phyloP scores from a whole-genome alignment of 306 rosid species.

The Ochetophila trinervis region DNA sequence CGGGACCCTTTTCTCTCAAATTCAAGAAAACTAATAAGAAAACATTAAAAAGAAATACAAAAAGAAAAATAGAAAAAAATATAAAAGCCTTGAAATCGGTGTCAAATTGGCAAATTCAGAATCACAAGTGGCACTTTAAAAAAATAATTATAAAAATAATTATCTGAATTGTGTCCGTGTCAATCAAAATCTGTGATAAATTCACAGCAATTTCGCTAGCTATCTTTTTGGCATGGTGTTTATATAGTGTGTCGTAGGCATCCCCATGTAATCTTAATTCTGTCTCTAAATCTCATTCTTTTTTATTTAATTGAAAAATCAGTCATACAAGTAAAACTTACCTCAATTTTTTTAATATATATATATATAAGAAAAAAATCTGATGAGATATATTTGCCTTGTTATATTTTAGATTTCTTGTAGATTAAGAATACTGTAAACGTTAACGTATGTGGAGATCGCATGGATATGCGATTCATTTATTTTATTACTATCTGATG shows the following conservation, averaged over 20 bases:
- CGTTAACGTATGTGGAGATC: no score
- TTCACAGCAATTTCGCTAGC: conserved; percentile 4
- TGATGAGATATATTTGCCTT: conserved; percentile 4
- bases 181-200: conserved; percentile 13
- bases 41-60: background rate
- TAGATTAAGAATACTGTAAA: background rate
- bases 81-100: background rate
- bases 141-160: background rate
- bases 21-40: no score
- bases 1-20: background rate
- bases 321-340: conserved; percentile 7
- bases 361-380: background rate
- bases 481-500: no score
- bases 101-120: conserved; percentile 1
- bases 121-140: background rate
- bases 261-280: background rate
- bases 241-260: background rate
- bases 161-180: conserved; percentile 14
- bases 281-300: background rate
- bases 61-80: background rate
- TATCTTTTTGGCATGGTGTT: conserved; percentile 5
- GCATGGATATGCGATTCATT: no score
- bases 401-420: background rate
- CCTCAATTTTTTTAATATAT: background rate
- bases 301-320: conserved; percentile 7